Base-by-base conservation (phyloP, 2,329 filamentous ascomycete species). In the Aspergillus arachidicola region DNA sequence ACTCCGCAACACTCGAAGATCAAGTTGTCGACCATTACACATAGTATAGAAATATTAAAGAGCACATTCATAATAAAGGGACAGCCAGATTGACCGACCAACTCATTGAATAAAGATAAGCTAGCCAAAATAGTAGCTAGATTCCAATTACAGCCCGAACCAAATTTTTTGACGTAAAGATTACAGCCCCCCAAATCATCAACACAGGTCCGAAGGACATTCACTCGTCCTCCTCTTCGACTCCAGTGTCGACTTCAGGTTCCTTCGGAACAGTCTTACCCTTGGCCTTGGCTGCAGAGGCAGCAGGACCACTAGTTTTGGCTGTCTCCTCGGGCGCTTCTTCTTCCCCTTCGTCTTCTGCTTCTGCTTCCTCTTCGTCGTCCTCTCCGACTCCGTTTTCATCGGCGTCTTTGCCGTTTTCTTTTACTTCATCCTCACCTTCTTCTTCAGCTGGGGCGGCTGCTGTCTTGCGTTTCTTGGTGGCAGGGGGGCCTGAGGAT, bases 251-350 rank as follows among this genome's bases (percentile, higher is more conserved):
- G 48, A 74, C 71, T 64, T 80, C 79, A 54, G 73, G 56, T 59
- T 76, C 73, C 67, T 75, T 73, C 14, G 73, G 71, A 60, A 73
- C 68, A 54, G 60, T 63, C 19, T 51, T 67, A 28, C 66, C 75
- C 74, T 76, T 79, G 11, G 65, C 73, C 67, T 74, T 75, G 23
- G 72, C 71, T 30, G 75, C 78, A 34, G 71, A 64, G 1, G 71
- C 71, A 63, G 75, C 71, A 62, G 77, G 75, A 6, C 65, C 76
- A 59, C 75, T 75, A 28, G 66, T 68, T 65, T 75, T 71, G 11
- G 75, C 74, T 4, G 76, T 76, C 14, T 73, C 72, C 36, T 68
- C 68, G 14, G 63, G 62, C 9, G 61, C 72, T 23, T 76, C 70
- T n/a, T 73, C 70, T 12, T 57, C 71, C 12, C 66, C 70, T 26